A percentile compares a stretch with the other conserved stretches of the same genome.
These are phyloP conservation scores for Glycyrrhiza uralensis DNA, from an alignment of 306 rosid species.

Conservation along the genomic window DNA sequence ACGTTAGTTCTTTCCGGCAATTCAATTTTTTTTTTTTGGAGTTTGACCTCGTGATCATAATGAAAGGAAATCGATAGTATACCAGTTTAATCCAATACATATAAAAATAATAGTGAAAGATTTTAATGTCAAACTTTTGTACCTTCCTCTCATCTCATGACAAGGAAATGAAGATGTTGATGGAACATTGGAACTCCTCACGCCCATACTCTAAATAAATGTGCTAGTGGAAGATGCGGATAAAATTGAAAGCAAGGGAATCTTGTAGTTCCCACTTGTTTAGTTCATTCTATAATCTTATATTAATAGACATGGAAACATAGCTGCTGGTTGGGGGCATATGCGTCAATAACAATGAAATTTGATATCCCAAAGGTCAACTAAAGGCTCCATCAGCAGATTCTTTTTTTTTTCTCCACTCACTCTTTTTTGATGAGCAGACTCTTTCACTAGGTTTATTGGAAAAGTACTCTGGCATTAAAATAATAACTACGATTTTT, in stretches of 20 bases:
- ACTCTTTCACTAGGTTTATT: too few relatives aligned
- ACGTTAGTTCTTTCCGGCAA: background rate
- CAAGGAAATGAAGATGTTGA: conserved; percentile 24
- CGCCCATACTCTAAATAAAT: background rate
- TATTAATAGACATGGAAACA: too few relatives aligned
- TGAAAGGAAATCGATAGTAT: background rate
- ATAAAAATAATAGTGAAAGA: background rate
- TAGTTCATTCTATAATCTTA: too few relatives aligned
- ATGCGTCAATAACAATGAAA: too few relatives aligned
- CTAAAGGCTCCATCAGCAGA: too few relatives aligned
- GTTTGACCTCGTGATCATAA: conserved; percentile 24
- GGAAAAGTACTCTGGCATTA: too few relatives aligned
- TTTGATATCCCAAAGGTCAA: too few relatives aligned
- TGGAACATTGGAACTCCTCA: conserved; percentile 13
- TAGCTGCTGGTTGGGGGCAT: too few relatives aligned
- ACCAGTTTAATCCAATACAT: background rate
- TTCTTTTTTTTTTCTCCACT: too few relatives aligned
- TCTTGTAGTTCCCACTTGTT: background rate
- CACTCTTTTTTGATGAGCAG: too few relatives aligned
- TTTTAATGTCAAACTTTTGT: conserved; percentile 16
- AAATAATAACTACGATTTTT: too few relatives aligned
- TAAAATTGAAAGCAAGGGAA: conserved; percentile 15
- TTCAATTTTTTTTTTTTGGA: background rate
- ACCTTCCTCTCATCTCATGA: conserved; percentile 14
- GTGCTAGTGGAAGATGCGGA: conserved; percentile 17